Base-by-base conservation (phyloP, 352 stramenopile species). In the Pythium grandisporangium region DNA sequence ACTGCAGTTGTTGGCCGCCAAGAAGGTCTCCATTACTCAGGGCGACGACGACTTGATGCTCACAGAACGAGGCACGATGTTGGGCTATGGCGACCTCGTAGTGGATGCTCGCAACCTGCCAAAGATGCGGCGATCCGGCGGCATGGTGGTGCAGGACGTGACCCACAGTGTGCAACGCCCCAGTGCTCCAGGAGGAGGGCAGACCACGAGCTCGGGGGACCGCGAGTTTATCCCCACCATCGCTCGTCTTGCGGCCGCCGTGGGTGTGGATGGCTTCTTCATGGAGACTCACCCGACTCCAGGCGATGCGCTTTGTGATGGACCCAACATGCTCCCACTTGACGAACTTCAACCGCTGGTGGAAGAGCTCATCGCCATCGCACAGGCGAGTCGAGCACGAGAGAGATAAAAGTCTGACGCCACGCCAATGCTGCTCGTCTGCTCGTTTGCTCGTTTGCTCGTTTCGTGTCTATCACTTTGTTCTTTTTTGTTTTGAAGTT, bases 241-340 rank as follows among this genome's bases (percentile, higher is more conserved):
- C 39, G 78, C 81, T 6, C 69, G 75, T 37, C 81, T 92, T 69
- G 80, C 82, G 5, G 77, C 77, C 2, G 81, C 81, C 6, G 79
- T 92, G 8, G 81, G 83, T 23, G 81, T 92, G n/a, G 67, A 93
- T 41, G 83, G 81, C 3, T 85, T 95, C 45, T 95, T 95, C 62
- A 70, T 95, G 38, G 81, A 93, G 57, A 93, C 80, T n/a, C 75
- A 93, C 35, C 77, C 80, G n/a, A 53, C 85, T 22, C 77, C 75
- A 13, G 55, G 53, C 3, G 48, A 51, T 2, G 80, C 76, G 8
- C 58, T 85, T 6, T 88, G 75, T 35, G 80, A 93, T 25, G 63
- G 58, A 7, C 59, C 75, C 17, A 91, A 71, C 25, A 89, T 88
- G 77, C 48, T 87, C 20, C 75, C 72, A 17, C 66, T 93, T 10